phyloP scores from a whole-genome alignment of 768 basidiomycete genomes.

The Boletus subparvulus region DNA sequence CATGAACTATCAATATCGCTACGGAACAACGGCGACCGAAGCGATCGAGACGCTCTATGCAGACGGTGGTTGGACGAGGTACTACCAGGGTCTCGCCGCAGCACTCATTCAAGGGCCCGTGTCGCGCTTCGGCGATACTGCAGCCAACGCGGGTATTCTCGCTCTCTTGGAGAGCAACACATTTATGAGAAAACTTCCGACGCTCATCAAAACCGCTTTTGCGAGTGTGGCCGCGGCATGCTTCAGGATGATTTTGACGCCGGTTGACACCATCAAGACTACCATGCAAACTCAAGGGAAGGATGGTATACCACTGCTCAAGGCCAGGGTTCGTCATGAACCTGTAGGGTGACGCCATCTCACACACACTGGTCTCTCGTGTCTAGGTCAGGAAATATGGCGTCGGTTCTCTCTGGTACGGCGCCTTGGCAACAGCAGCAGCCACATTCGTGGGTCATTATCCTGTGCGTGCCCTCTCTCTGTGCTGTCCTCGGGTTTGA shows the following conservation, averaged over 20 bases:
- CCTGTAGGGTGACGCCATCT: background rate
- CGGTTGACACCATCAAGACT: slow-evolving; percentile 93
- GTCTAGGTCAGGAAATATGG: slow-evolving; percentile 71
- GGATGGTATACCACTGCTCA: slow-evolving; percentile 63
- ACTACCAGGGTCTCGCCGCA: slow-evolving; percentile 83
- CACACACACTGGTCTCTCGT: background rate
- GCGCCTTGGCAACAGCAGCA: slow-evolving; percentile 87
- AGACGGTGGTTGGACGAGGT: slow-evolving; percentile 80
- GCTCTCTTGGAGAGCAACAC: slow-evolving; percentile 79
- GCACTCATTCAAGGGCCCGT: slow-evolving; percentile 86
- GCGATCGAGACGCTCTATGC: slow-evolving; percentile 66
- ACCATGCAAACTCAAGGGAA: slow-evolving; percentile 91
- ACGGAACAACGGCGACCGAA: slow-evolving; percentile 70
- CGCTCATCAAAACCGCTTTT: slow-evolving; percentile 72
- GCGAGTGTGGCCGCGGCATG: slow-evolving; percentile 76
- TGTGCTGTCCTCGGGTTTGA: background rate
- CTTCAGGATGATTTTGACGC: slow-evolving; percentile 90
- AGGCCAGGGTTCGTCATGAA: slow-evolving; percentile 50
- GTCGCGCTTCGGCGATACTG: slow-evolving; percentile 91
- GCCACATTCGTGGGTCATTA: slow-evolving; percentile 94
- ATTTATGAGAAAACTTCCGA: slow-evolving; percentile 63
- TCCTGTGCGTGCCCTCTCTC: slow-evolving; percentile 50
- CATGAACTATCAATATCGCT: slow-evolving; percentile 97
- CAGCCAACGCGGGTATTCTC: slow-evolving; percentile 89
- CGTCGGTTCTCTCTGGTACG: slow-evolving; percentile 81